A percentile compares a stretch with the other conserved stretches of the same genome.
These are phyloP conservation scores for Monosporozyma solicola DNA, from an alignment of 805 yeast genomes.

Conservation along the genomic window DNA sequence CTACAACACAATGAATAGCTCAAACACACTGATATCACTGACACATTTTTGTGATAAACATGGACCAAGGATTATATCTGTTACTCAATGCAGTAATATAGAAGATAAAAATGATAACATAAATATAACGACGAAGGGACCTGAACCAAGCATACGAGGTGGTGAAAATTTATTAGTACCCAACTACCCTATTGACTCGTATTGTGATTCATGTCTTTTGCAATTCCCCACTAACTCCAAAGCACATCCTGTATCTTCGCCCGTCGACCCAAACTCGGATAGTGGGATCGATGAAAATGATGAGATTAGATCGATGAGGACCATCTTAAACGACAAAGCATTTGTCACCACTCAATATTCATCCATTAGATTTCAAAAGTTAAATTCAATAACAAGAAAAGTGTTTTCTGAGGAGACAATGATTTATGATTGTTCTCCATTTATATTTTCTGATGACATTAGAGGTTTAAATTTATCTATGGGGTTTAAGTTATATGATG, in stretches of 20 bases:
- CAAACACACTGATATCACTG: conserved; percentile 31
- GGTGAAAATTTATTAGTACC: conserved; percentile 30
- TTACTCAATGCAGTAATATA: conserved; percentile 39
- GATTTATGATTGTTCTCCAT: conserved; percentile 48
- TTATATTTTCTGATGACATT: conserved; percentile 52
- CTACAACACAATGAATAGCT: background rate
- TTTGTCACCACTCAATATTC: conserved; percentile 59
- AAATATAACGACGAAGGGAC: background rate
- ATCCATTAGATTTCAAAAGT: conserved; percentile 40
- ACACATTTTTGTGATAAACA: conserved; percentile 76
- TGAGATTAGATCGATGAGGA: conserved; percentile 27
- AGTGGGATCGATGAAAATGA: background rate
- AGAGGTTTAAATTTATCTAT: conserved; percentile 53
- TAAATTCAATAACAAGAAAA: conserved; percentile 54
- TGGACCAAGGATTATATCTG: conserved; percentile 59
- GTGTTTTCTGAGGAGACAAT: conserved; percentile 60
- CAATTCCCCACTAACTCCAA: conserved; percentile 35
- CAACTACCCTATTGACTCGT: conserved; percentile 36
- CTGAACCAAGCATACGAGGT: background rate
- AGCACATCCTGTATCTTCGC: conserved; percentile 3
- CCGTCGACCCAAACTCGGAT: background rate
- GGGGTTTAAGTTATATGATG: conserved; percentile 54
- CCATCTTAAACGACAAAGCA: conserved; percentile 15
- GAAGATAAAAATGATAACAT: background rate
- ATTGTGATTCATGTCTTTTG: conserved; percentile 56